Percentiles rank a stretch among this genome's conserved stretches.
phyloP scores from a whole-genome alignment of 2,329 filamentous ascomycete genomes.

The Mollisiaceae sp. region DNA sequence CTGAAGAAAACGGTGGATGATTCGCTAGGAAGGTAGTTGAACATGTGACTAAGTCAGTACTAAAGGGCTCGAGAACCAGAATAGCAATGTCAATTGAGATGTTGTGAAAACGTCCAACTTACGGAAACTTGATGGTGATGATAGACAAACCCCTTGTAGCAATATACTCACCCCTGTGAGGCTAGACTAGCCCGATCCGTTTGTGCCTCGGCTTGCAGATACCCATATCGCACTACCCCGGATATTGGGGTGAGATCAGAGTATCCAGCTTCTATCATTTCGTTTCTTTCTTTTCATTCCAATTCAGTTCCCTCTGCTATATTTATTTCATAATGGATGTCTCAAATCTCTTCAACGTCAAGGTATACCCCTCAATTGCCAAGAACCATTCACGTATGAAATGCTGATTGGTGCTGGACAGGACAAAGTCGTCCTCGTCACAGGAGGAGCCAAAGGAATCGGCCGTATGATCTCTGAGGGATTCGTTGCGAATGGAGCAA shows the following conservation, averaged over 20 bases:
- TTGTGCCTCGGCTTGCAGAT: slow-evolving; percentile 19
- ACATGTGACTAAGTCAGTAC: too few species aligned
- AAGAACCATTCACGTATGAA: neutral
- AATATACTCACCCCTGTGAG: neutral
- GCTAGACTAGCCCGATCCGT: neutral
- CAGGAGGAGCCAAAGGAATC: slow-evolving; percentile 65
- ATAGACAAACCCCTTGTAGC: neutral
- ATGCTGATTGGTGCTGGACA: slow-evolving; percentile 17
- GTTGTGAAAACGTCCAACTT: neutral
- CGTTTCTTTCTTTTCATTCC: slow-evolving; percentile 1
- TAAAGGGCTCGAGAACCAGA: too few species aligned
- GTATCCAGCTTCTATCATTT: slow-evolving; percentile 1
- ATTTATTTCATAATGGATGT: slow-evolving; percentile 54
- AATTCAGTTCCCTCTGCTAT: neutral
- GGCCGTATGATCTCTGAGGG: slow-evolving; percentile 71
- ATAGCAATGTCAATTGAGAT: too few species aligned
- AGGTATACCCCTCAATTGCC: slow-evolving; percentile 48
- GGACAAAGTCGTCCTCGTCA: slow-evolving; percentile 63
- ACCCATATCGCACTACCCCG: slow-evolving; percentile 12
- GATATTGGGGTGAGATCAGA: slow-evolving; percentile 3
- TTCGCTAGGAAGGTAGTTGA: too few species aligned
- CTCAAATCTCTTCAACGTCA: slow-evolving; percentile 61
- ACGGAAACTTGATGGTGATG: neutral
- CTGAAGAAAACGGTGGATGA: too few species aligned
- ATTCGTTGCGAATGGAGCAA: slow-evolving; percentile 68